Conservation (phyloP, 352 stramenopile genomes). For the Globisporangium acanthophoron region DNA sequence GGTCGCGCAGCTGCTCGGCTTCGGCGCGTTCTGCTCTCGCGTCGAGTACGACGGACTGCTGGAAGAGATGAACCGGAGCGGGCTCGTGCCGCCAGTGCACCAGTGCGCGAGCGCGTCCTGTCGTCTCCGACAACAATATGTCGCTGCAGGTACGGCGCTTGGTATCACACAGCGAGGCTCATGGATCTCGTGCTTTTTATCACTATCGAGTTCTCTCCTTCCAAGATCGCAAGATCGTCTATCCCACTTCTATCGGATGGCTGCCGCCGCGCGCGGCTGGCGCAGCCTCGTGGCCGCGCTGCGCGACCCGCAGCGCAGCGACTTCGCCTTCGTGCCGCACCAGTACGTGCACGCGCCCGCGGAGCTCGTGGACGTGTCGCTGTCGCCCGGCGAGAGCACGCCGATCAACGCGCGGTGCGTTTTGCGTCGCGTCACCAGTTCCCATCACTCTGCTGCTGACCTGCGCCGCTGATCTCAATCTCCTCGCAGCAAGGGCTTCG, state of each 20-base stretch:
- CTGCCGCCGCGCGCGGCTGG: slow-evolving; percentile 27
- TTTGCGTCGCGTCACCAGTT: not conserved
- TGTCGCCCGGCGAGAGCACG: slow-evolving; percentile 53
- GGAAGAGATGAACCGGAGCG: slow-evolving; percentile 41
- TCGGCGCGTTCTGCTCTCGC: slow-evolving; percentile 28
- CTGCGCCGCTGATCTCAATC: not conserved
- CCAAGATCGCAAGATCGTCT: too few relatives aligned
- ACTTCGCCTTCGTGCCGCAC: slow-evolving; percentile 81
- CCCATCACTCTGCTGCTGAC: too few relatives aligned
- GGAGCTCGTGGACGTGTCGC: slow-evolving; percentile 22
- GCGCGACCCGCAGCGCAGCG: slow-evolving; percentile 58
- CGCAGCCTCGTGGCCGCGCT: slow-evolving; percentile 60
- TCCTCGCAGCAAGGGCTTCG: slow-evolving; percentile 11
- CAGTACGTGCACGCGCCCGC: slow-evolving; percentile 60
- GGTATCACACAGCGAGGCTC: too few relatives aligned
- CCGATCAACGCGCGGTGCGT: slow-evolving; percentile 38
- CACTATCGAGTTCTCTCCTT: too few relatives aligned
- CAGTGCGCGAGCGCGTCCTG: slow-evolving; percentile 29
- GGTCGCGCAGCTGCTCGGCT: slow-evolving; percentile 30
- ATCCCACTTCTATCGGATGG: too few relatives aligned
- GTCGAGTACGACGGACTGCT: slow-evolving; percentile 43
- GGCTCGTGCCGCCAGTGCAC: slow-evolving; percentile 30
- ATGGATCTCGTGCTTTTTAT: too few relatives aligned
- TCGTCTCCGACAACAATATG: slow-evolving; percentile 17
- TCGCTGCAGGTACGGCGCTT: too few relatives aligned